These are phyloP conservation scores for Sclerotinia borealis DNA, from an alignment of 2,329 filamentous ascomycete species.

Conservation along the genomic window DNA sequence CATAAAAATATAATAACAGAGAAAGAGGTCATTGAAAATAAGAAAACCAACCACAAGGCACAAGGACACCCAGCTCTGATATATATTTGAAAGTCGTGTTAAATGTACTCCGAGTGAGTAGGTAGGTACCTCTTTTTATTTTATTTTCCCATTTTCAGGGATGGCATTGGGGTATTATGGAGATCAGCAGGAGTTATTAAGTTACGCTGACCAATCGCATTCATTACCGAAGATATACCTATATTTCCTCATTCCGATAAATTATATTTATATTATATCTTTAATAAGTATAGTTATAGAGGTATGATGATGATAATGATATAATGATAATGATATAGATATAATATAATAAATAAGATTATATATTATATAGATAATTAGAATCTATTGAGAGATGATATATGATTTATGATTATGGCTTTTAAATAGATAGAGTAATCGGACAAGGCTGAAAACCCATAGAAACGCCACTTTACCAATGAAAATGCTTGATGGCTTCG, in stretches of 20 bases:
- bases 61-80: neutral
- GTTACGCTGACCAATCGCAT: neutral
- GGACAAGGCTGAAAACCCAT: neutral
- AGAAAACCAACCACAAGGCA: too few relatives aligned
- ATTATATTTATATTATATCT: too few relatives aligned
- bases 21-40: slow-evolving; percentile 2
- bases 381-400: too few relatives aligned
- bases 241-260: neutral
- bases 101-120: too few relatives aligned
- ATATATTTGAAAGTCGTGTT: neutral
- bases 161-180: slow-evolving; percentile 19
- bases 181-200: neutral
- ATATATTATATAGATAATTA: too few relatives aligned
- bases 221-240: neutral
- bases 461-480: neutral
- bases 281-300: neutral
- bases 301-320: too few relatives aligned
- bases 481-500: too few relatives aligned
- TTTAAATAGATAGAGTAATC: neutral
- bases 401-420: neutral
- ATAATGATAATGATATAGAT: too few relatives aligned
- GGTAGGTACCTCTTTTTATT: neutral
- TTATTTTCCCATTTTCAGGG: slow-evolving; percentile 7
- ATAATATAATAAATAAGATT: too few relatives aligned
- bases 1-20: slow-evolving; percentile 10